phyloP scores from a whole-genome alignment of 2,329 filamentous ascomycete species.

The Trichoderma sp. region DNA sequence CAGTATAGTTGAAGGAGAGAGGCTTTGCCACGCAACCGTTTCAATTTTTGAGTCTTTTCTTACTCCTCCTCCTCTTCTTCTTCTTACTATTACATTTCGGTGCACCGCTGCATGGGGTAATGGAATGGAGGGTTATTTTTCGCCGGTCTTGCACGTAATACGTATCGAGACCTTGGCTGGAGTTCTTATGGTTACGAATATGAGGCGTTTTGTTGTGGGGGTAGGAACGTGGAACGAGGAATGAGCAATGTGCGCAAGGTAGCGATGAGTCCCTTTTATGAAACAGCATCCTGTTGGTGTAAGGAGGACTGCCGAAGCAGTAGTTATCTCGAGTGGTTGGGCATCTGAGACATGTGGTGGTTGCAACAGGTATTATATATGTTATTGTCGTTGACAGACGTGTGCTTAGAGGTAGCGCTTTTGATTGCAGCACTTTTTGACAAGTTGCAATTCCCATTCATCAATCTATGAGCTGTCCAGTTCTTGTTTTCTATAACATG shows the following conservation, averaged over 20 bases:
- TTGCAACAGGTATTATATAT: not conserved
- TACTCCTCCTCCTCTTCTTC: not conserved
- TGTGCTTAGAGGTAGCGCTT: not conserved
- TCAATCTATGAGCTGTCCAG: not conserved
- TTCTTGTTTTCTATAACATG: not conserved
- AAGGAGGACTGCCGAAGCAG: not conserved
- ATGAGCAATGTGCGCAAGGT: not conserved
- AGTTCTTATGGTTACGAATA: constrained; percentile 8
- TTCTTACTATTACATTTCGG: not conserved
- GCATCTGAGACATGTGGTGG: not conserved
- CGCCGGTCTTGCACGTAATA: not conserved
- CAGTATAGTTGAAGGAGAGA: constrained; percentile 25
- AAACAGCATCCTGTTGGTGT: not conserved
- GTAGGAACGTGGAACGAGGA: not conserved
- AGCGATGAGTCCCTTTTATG: not conserved
- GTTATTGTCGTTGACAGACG: not conserved
- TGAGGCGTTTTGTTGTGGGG: constrained; percentile 9
- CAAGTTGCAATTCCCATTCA: not conserved
- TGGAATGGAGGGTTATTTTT: not conserved
- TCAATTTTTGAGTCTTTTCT: too few species aligned
- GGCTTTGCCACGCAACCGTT: not conserved
- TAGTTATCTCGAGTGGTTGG: not conserved
- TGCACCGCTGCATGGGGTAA: constrained; percentile 5
- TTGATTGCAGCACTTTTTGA: not conserved
- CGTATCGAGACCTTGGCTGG: not conserved